Conservation (phyloP, 805 yeast species). For the Saturnispora mendoncae region DNA sequence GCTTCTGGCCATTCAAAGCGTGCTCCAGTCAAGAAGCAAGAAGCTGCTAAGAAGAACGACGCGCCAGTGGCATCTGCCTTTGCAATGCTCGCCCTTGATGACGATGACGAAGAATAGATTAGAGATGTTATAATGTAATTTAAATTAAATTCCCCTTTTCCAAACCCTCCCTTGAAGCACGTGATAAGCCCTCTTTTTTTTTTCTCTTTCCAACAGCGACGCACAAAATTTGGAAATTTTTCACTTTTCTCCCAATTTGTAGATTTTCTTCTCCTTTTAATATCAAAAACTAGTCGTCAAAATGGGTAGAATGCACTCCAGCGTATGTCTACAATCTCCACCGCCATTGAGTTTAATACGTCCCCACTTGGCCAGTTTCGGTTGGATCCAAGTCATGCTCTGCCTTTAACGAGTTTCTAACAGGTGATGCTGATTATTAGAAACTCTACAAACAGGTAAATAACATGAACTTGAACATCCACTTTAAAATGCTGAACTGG, state of each 20-base stretch:
- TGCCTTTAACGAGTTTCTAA: no score
- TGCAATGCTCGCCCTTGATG: conserved; percentile 43
- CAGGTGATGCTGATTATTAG: conserved; percentile 5
- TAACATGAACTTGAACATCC: no score
- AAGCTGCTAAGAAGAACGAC: conserved; percentile 9
- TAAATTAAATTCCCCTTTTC: no score
- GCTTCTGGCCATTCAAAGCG: conserved; percentile 15
- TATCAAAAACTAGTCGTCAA: conserved; percentile 29
- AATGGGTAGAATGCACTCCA: conserved; percentile 99
- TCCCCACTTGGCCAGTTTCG: conserved; percentile 28
- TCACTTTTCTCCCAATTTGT: background rate
- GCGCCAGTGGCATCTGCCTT: conserved; percentile 35
- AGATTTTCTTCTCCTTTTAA: background rate
- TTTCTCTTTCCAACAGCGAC: background rate
- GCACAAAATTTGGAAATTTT: conserved; percentile 2
- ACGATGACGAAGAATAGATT: conserved; percentile 38
- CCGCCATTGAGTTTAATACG: conserved; percentile 17
- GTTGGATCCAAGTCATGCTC: no score
- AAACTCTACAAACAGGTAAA: no score
- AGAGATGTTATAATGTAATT: background rate
- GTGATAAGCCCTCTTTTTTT: conserved; percentile 6
- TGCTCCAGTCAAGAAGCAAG: conserved; percentile 8
- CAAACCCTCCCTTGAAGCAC: conserved; percentile 5
- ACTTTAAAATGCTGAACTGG: conserved; percentile 35
- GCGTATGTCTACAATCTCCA: conserved; percentile 50